Conservation (phyloP, 169 alveolate species). For the Ichthyophthirius multifiliis region DNA sequence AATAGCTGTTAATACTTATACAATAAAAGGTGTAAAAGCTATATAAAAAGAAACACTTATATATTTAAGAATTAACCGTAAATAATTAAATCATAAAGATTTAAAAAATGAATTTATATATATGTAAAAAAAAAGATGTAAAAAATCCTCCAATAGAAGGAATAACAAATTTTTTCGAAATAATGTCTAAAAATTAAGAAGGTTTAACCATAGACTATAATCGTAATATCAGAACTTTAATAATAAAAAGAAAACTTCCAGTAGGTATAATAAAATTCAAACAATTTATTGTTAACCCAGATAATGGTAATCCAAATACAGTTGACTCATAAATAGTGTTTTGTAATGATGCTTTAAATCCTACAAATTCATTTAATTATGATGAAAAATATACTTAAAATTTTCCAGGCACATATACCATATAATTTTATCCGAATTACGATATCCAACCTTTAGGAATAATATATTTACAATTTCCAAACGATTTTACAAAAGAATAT, state of each 20-base stretch:
- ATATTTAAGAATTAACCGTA: conserved; percentile 7
- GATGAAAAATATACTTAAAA: background rate
- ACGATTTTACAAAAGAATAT: background rate
- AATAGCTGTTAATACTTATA: conserved; percentile 9
- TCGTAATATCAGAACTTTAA: conserved; percentile 3
- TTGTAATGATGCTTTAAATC: no score
- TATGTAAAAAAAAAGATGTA: background rate
- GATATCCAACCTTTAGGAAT: conserved; percentile 15
- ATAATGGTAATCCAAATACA: conserved; percentile 45
- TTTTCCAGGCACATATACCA: conserved; percentile 28
- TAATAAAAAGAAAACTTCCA: background rate
- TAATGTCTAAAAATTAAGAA: conserved; percentile 9
- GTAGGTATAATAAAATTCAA: conserved; percentile 23
- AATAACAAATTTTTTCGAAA: conserved; percentile 22
- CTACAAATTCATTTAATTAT: background rate
- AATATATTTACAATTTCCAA: conserved; percentile 10
- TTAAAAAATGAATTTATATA: background rate
- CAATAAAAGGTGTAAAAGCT: background rate
- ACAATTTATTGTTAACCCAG: conserved; percentile 22
- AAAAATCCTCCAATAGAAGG: conserved; percentile 36
- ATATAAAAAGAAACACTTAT: conserved; percentile 16
- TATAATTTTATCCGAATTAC: conserved; percentile 23
- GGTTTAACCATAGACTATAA: conserved; percentile 16
- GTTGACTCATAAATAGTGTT: no score
- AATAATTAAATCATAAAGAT: background rate